Evolutionary conservation across 495 filamentous ascomycete species (phyloP), one percentile per base, ranked within the genome.

Genomic region (Aspergillus avenaceus): DNA sequence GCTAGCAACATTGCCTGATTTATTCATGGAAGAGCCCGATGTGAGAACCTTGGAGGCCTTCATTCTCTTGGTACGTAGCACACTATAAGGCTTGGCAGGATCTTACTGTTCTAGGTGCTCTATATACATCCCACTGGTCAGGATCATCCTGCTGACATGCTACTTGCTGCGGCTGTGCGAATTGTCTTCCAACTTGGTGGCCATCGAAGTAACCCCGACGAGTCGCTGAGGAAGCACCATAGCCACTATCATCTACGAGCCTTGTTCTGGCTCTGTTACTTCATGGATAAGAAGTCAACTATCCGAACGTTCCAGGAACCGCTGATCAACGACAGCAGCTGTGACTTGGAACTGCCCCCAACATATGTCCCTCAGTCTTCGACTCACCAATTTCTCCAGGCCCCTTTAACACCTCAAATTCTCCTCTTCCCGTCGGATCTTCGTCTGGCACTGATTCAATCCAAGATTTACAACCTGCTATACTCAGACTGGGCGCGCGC

Each of bases 241-340:
- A 50, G 45, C 14, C 52, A 34, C 9, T 32, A 57, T 28, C 67
- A 71, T 53, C 25, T 64, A 5, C 65, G 67, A 3, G 56, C 50
- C 22, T 32, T 69, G 0, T 72, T 72, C 52, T 71, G 69, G 69
- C 49, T 65, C 8, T 66, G 61, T 44, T 72, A 71, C 47, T 49
- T 49, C 11, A 40, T 62, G 11, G 70, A 71, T 40, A 70, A 66
- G 23, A 60, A 69, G 41, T 49, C 67, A 18, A 62, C 62, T 7
- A 61, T 67, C 11, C 61, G 64, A 9, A 54, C 55, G 23, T 36
- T 50, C 8, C 55, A 59, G 24, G 59, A 65, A 6, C 66, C 64
- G 0, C 29, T 61, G 12, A 54, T 71, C 3, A 60, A 63, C 8
- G 65, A 66, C 8, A 50, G 45, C 14, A 53, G 67, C 23, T 70